Conservation (phyloP, 176 grass and related monocot genomes). For the Cenchrus purpureus region DNA sequence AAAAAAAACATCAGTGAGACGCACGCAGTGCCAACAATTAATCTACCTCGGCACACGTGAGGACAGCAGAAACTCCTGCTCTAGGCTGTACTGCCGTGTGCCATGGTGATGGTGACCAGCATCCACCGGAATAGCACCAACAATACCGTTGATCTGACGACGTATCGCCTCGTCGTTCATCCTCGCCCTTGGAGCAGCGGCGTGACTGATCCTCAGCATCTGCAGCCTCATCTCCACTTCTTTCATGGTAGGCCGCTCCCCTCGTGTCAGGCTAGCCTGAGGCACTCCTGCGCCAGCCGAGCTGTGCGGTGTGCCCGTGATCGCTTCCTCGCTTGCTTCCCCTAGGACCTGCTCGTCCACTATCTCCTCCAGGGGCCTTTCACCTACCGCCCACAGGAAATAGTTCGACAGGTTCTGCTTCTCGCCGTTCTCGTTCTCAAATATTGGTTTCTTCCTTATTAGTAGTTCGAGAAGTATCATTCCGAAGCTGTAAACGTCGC, state of each 20-base stretch:
- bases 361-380: background rate
- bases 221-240: conserved; percentile 44
- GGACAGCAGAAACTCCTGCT: conserved; percentile 19
- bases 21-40: background rate
- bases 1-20: background rate
- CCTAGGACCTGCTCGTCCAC: background rate
- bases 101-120: background rate
- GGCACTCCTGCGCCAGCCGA: conserved; percentile 5
- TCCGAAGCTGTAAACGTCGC: conserved; percentile 38
- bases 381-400: background rate
- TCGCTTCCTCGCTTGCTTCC: background rate
- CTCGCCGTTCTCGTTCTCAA: conserved; percentile 9
- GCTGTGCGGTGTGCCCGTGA: background rate
- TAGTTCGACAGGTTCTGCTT: conserved; percentile 40
- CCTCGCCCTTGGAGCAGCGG: no score
- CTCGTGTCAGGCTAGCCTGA: conserved; percentile 10
- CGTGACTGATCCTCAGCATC: background rate
- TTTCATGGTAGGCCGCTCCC: conserved; percentile 42
- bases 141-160: background rate
- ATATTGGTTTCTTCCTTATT: conserved; percentile 33
- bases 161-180: background rate
- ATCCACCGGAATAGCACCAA: background rate
- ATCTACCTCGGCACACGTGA: conserved; percentile 23
- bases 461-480: conserved; percentile 34
- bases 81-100: conserved; percentile 38